These are phyloP conservation scores for Auriscalpium vulgare DNA, from an alignment of 768 basidiomycete genomes.

Conservation along the genomic window DNA sequence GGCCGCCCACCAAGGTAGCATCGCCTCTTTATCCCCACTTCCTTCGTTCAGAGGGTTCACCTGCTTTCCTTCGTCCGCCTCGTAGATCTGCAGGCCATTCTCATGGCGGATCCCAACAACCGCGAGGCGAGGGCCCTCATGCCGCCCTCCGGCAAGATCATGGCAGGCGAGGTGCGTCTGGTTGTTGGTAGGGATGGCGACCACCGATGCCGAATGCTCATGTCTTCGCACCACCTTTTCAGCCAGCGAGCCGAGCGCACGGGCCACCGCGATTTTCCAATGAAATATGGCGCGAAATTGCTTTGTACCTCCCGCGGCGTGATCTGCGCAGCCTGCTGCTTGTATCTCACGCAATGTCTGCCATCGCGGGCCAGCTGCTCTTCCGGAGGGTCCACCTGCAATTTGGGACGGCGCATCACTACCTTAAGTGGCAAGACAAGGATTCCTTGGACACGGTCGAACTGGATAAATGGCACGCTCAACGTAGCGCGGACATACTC, in stretches of 20 bases:
- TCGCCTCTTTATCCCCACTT: constrained; percentile 8
- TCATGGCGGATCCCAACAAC: constrained; percentile 56
- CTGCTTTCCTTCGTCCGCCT: neutral
- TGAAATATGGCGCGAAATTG: constrained; percentile 70
- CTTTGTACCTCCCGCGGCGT: constrained; percentile 47
- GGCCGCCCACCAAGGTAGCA: constrained; percentile 58
- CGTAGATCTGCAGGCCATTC: constrained; percentile 58
- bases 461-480: constrained; percentile 45
- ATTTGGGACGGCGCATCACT: constrained; percentile 33
- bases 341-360: constrained; percentile 58
- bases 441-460: constrained; percentile 26
- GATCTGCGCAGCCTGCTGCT: constrained; percentile 60
- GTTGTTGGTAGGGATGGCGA: constrained; percentile 47
- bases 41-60: neutral
- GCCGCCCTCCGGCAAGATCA: constrained; percentile 27
- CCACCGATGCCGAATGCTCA: neutral
- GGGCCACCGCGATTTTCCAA: constrained; percentile 49
- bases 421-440: neutral
- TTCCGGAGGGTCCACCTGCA: constrained; percentile 60
- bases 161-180: neutral
- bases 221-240: neutral
- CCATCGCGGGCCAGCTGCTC: constrained; percentile 59
- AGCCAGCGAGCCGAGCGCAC: constrained; percentile 29
- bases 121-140: constrained; percentile 57
- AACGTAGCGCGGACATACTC: constrained; percentile 64